A percentile compares a stretch with the other conserved stretches of the same genome.
Evolutionary conservation across 345 rosid genomes (phyloP).

Genomic region (Salix arbutifolia): DNA sequence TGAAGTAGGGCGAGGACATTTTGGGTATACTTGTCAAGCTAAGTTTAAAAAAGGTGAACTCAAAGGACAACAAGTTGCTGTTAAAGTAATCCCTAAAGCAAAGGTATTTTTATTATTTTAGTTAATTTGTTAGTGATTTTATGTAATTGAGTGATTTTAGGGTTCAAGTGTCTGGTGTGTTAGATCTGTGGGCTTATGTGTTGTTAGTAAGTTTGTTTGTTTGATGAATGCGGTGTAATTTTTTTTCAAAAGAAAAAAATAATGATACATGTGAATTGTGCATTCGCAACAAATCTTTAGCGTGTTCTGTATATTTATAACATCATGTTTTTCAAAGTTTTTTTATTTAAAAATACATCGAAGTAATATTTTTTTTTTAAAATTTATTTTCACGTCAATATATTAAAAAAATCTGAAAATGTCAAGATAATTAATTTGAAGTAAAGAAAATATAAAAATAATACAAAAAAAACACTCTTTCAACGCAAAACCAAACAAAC

Average conservation of each 20-base stretch:
- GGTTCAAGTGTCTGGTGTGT: background rate
- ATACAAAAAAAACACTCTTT: too few species aligned
- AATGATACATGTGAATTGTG: background rate
- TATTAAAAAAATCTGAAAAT: too few species aligned
- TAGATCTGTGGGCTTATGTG: background rate
- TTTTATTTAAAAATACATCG: too few species aligned
- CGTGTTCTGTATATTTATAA: background rate
- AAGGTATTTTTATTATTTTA: slow-evolving; percentile 47
- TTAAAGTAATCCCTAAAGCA: slow-evolving; percentile 58
- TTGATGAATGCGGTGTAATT: background rate
- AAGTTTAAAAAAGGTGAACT: slow-evolving; percentile 31
- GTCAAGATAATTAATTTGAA: too few species aligned
- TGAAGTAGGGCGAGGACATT: slow-evolving; percentile 39
- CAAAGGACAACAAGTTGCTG: slow-evolving; percentile 34
- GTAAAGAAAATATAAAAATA: too few species aligned
- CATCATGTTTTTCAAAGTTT: too few species aligned
- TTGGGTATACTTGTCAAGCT: slow-evolving; percentile 34
- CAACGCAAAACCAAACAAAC: too few species aligned
- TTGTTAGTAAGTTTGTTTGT: background rate
- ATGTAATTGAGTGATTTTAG: background rate
- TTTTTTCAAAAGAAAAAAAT: background rate
- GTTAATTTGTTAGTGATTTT: slow-evolving; percentile 2
- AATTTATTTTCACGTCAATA: too few species aligned
- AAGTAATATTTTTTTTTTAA: too few species aligned
- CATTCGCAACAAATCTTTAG: background rate